Base-by-base conservation (phyloP, 108 stramenopile genomes). In the Conticribra weissflogii region DNA sequence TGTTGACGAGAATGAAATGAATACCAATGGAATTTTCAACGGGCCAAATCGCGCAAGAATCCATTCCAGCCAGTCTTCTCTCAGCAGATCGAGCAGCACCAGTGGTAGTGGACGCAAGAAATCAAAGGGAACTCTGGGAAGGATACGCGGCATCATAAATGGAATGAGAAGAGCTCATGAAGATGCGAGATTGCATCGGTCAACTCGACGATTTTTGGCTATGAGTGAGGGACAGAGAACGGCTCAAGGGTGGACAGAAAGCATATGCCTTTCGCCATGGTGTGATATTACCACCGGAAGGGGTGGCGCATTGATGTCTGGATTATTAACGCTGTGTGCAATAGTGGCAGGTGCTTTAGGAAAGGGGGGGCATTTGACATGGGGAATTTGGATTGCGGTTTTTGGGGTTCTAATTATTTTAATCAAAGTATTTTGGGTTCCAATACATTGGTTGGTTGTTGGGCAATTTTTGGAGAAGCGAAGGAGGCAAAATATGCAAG, bases 241-340 rank as follows among this genome's bases (percentile, higher is more conserved):
- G 4, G 59, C 59, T 14, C 36, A 46, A 44, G 34, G 44, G n/a
- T 60, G 22, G 16, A 5, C 44, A 1, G 59, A 60, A 45, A 44
- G 49, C 4, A 1, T 65, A 4, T 65, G 64, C 24, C 52, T 65
- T 17, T 65, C 64, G 2, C 33, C 50, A 33, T 65, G 64, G 64
- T 65, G 64, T 65, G 52, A 65, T 65, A 53, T 65, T 24, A 54
- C 30, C 52, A 51, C 16, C 32, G 64, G 64, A 32, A 52, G 64
- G 53, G 64, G 64, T 2, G 31, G 52, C 51, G 51, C 33, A 12
- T 52, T 65, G 15, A 65, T 65, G 64, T 47, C 49, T 15, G 62
- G 47, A 14, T 16, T 48, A 2, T 48, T 50, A 18, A 47, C 46
- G 18, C 30, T 63, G 16, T 49, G 49, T 33, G 64, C 53, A 2